Evolutionary conservation across 2,329 filamentous ascomycete species (phyloP), one percentile per base, ranked within the genome.

Genomic region (Anthostomella pinea): DNA sequence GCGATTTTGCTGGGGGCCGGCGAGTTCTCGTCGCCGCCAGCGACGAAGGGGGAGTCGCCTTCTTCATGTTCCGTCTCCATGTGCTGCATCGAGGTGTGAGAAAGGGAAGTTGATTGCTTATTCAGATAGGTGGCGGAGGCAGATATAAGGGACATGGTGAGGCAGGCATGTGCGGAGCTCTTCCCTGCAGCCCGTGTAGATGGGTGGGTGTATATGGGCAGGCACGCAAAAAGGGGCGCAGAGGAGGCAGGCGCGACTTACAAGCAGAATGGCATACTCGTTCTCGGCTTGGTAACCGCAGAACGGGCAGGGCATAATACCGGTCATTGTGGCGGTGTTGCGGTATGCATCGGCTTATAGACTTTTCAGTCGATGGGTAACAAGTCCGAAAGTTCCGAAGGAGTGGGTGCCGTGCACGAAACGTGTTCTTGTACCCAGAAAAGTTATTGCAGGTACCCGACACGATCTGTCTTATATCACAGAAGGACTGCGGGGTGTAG

Each of bases 231-330:
- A n/a, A 36, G 18, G n/a, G 21, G 17, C 14, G 7, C 13, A 21
- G 17, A 26, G 6, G 11, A 8, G 11, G 17, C 18, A 28, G 18
- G 20, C 17, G 5, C 8, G 18, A 53, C 53, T 56, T 49, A 61
- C 59, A 52, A 66, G 54, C 49, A 63, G 33, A 17, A 68, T 59
- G 15, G 53, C 52, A 43, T 67, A 67, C 29, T 68, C 62, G 8
- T 25, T 41, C 6, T 50, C 48, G 17, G 58, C 48, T 35, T 51
- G 39, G 38, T 44, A 63, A 20, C 58, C 64, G 47, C 67, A 69
- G 41, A 69, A 66, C 10, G 66, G 67, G 45, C 67, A 69, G 15
- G 34, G 41, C 28, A 43, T 41, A 16, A 27, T 21, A 27, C 37
- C 30, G 15, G 34, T 33, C 36, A 39, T 32, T 30, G n/a, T 48